Conservation (phyloP, 2,329 filamentous ascomycete species). For the Alternaria gaisen region DNA sequence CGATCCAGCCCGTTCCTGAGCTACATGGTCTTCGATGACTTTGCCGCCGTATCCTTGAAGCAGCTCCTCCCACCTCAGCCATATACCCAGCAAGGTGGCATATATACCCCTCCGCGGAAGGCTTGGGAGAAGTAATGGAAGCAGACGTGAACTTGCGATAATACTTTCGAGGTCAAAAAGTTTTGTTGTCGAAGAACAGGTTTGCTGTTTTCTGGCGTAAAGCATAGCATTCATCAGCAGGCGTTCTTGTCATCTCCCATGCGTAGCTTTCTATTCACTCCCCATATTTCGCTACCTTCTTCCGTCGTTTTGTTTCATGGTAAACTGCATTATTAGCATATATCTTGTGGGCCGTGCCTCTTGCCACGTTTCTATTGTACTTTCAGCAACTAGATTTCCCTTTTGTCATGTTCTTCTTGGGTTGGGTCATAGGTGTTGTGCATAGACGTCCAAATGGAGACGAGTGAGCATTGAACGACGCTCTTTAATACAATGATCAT, state of each 20-base stretch:
- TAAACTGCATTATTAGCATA: slow-evolving; percentile 6
- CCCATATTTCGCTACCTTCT: background rate
- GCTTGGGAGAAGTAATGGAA: background rate
- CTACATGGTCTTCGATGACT: background rate
- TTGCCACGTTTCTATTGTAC: slow-evolving; percentile 1
- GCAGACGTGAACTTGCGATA: background rate
- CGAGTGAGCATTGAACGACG: background rate
- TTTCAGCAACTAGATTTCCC: background rate
- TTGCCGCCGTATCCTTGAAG: background rate
- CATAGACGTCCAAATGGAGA: background rate
- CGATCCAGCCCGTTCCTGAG: background rate
- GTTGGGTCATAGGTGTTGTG: background rate
- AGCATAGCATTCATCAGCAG: slow-evolving; percentile 13
- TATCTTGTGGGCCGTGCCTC: background rate
- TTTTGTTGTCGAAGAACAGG: background rate
- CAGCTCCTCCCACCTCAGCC: background rate
- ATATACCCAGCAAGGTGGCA: background rate
- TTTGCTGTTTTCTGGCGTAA: background rate
- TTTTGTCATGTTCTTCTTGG: background rate
- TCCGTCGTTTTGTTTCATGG: slow-evolving; percentile 35
- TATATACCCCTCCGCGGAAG: slow-evolving; percentile 1
- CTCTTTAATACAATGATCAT: slow-evolving; percentile 5
- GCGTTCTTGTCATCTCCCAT: slow-evolving; percentile 1
- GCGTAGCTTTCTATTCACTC: background rate
- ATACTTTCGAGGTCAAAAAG: background rate